Conservation (phyloP, 768 basidiomycete genomes). For the Mycena amicta region DNA sequence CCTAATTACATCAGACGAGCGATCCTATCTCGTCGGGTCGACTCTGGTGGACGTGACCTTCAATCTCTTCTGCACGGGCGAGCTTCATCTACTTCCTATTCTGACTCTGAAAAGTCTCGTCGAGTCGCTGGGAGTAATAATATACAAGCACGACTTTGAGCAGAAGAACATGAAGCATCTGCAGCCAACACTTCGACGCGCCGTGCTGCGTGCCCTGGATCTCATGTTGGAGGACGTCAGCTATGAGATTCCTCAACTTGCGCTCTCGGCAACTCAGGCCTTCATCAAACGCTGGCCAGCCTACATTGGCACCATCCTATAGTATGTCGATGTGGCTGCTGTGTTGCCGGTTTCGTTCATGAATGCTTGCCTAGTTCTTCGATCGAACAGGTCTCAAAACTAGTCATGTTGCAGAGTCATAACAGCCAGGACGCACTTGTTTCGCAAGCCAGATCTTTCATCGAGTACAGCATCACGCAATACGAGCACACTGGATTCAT, state of each 20-base stretch:
- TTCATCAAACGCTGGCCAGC: constrained; percentile 63
- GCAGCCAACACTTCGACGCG: constrained; percentile 52
- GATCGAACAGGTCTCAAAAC: constrained; percentile 51
- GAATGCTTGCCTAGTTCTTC: constrained; percentile 46
- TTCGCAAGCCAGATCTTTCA: constrained; percentile 56
- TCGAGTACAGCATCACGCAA: constrained; percentile 54
- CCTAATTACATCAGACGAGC: constrained; percentile 44
- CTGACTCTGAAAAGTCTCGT: constrained; percentile 61
- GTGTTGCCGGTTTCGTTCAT: background rate
- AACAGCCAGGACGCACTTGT: constrained; percentile 61
- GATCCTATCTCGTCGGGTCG: constrained; percentile 56
- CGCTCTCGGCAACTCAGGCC: constrained; percentile 60
- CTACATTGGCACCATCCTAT: constrained; percentile 54
- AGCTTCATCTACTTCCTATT: constrained; percentile 53
- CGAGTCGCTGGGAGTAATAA: constrained; percentile 63
- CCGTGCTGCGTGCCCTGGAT: constrained; percentile 54
- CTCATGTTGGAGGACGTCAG: constrained; percentile 55
- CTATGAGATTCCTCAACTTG: constrained; percentile 69
- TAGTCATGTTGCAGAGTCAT: constrained; percentile 50
- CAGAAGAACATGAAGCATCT: constrained; percentile 54
- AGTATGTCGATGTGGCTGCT: constrained; percentile 48
- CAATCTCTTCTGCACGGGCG: constrained; percentile 48
- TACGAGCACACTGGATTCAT: constrained; percentile 62
- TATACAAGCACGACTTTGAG: constrained; percentile 77
- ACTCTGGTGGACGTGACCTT: constrained; percentile 64